Evolutionary conservation across 2,329 filamentous ascomycete species (phyloP).

Genomic region (Fusarium circinatum): DNA sequence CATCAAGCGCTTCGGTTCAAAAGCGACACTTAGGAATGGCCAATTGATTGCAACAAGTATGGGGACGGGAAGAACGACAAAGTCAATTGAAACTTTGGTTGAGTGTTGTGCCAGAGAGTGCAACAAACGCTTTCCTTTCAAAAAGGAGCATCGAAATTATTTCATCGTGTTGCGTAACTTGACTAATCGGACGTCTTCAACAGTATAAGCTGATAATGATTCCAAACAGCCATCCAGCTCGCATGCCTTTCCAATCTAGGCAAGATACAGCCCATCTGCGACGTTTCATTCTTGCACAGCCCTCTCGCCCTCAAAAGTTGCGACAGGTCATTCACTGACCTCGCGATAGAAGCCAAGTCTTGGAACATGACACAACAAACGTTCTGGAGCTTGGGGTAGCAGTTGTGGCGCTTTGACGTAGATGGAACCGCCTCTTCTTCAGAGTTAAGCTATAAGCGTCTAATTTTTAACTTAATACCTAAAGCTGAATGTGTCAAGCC

Average conservation of each 20-base stretch:
- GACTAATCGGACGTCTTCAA: too few species aligned
- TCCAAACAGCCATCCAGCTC: not conserved
- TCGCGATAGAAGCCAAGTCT: not conserved
- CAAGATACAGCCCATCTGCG: not conserved
- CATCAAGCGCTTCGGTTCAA: not conserved
- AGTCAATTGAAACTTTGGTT: accelerated
- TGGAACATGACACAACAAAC: not conserved
- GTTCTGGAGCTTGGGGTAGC: not conserved
- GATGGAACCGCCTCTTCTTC: not conserved
- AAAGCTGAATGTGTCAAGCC: not conserved
- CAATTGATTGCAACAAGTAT: not conserved
- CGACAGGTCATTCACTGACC: not conserved
- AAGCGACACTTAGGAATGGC: accelerated
- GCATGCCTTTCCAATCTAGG: not conserved
- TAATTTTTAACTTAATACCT: not conserved
- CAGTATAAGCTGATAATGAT: too few species aligned
- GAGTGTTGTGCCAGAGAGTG: accelerated
- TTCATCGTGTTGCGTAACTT: not conserved
- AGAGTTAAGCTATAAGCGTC: not conserved
- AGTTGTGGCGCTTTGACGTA: not conserved
- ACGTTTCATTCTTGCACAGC: not conserved
- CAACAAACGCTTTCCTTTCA: accelerated
- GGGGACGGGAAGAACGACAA: accelerated
- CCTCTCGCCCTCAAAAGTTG: not conserved
- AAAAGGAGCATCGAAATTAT: accelerated